Base-by-base conservation (phyloP, 2,329 filamentous ascomycete species). In the Cadophora sp. region DNA sequence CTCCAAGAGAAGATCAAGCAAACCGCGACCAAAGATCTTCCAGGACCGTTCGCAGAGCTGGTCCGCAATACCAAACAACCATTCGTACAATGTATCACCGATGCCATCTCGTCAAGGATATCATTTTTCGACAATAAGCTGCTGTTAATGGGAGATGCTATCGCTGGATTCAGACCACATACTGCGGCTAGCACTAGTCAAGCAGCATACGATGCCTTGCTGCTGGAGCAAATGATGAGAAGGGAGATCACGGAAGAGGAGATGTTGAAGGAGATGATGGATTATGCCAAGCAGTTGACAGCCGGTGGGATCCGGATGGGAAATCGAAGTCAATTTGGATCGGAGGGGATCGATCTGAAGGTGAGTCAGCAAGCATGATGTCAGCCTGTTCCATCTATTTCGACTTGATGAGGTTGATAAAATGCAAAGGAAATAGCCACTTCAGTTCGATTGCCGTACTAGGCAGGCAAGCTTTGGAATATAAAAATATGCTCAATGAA, bases 101-200 rank as follows among this genome's bases (percentile, higher is more conserved):
- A 48, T 22, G 19, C 22, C 19, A 48, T 48, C n/a, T 48, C 43
- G 11, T n/a, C 43, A 6, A n/a, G 11, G n/a, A 48, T 9, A 9
- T 48, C 43, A 9, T 48, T 48, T 9, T 48, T 48, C 19, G 7
- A 48, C 9, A 80, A 79, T 0, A 80, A 78, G 66, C 74, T 83
- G 0, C 68, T 84, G 16, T 69, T 84, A 1, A 75, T 82, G 3
- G 72, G 73, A 1, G 82, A 84, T 70, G 80, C 82, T 0, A 69
- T 83, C 0, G 80, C 81, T 0, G 79, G 80, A 0, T 83, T 84
- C 64, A 70, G 82, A 4, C 81, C 82, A 2, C 82, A 83, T 71
- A 81, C 81, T 1, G 82, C 81, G 3, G 78, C 79, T 3, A 81
- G 80, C 24, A 83, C 81, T 1, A 80, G 77, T 12, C 82, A 84